Conservation (phyloP, 208 protist genomes). For the Herpetomonas tarakana region DNA sequence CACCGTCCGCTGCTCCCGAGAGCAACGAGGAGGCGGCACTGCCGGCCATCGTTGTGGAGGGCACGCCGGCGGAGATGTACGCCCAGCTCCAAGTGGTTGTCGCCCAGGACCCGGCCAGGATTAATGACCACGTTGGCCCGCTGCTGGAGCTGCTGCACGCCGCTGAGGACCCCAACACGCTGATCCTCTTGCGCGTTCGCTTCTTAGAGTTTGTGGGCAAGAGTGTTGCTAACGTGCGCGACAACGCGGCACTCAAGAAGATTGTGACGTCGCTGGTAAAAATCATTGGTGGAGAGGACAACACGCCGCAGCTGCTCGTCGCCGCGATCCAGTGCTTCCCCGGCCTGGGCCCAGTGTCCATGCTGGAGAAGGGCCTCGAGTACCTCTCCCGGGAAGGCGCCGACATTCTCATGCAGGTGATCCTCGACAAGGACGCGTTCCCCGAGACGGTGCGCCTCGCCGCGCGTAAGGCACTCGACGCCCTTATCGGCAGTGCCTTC, state of each 20-base stretch:
- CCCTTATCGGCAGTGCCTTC: conserved; percentile 68
- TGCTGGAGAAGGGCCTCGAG: conserved; percentile 77
- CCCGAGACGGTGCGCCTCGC: conserved; percentile 54
- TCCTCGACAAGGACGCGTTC: conserved; percentile 80
- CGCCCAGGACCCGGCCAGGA: conserved; percentile 32
- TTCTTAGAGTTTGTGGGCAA: conserved; percentile 70
- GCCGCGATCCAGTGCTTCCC: conserved; percentile 76
- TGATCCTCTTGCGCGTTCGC: conserved; percentile 71
- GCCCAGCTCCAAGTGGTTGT: conserved; percentile 59
- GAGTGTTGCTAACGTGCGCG: conserved; percentile 53
- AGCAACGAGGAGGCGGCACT: conserved; percentile 11
- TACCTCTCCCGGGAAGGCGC: conserved; percentile 82
- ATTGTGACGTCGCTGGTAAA: conserved; percentile 79
- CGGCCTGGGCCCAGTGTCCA: conserved; percentile 70
- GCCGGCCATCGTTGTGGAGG: conserved; percentile 15
- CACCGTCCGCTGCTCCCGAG: background rate
- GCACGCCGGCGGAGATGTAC: conserved; percentile 61
- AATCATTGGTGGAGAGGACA: conserved; percentile 68
- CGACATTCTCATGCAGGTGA: conserved; percentile 88
- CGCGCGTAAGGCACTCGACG: conserved; percentile 66
- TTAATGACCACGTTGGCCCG: conserved; percentile 55
- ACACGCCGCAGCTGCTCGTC: conserved; percentile 71
- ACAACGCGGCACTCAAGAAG: conserved; percentile 70
- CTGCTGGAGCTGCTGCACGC: conserved; percentile 55
- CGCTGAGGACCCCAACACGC: conserved; percentile 53